phyloP scores from a whole-genome alignment of 2,329 filamentous ascomycete genomes.

The Talaromyces sp. region DNA sequence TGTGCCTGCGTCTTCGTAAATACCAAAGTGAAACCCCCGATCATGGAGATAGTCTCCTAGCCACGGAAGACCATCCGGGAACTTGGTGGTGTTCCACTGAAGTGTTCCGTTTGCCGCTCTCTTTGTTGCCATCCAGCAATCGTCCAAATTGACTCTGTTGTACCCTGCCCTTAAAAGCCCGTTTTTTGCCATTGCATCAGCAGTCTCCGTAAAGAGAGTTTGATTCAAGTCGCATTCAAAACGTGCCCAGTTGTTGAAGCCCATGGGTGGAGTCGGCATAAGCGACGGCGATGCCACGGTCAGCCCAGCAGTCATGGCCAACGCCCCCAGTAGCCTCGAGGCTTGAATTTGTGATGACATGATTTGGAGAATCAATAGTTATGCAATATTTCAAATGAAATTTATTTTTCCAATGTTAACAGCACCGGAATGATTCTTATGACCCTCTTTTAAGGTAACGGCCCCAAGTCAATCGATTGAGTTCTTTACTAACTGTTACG shows the following conservation, averaged over 20 bases:
- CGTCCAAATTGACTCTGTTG: constrained; percentile 41
- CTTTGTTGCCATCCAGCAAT: constrained; percentile 37
- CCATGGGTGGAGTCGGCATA: constrained; percentile 41
- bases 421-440: background rate
- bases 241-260: constrained; percentile 49
- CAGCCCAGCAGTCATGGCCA: background rate
- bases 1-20: constrained; percentile 42
- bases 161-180: constrained; percentile 37
- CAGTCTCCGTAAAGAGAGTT: constrained; percentile 43
- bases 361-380: background rate
- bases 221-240: constrained; percentile 46
- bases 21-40: constrained; percentile 39
- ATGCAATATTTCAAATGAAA: background rate
- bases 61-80: constrained; percentile 41
- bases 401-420: background rate
- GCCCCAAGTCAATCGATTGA: background rate
- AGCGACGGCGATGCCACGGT: background rate
- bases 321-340: background rate
- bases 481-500: background rate
- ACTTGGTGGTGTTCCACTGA: constrained; percentile 36
- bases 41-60: constrained; percentile 33
- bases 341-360: background rate
- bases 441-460: background rate
- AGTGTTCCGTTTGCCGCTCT: constrained; percentile 34
- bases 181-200: constrained; percentile 38